Evolutionary conservation across 768 basidiomycete species (phyloP).

Genomic region (Kwoniella newhampshirensis): DNA sequence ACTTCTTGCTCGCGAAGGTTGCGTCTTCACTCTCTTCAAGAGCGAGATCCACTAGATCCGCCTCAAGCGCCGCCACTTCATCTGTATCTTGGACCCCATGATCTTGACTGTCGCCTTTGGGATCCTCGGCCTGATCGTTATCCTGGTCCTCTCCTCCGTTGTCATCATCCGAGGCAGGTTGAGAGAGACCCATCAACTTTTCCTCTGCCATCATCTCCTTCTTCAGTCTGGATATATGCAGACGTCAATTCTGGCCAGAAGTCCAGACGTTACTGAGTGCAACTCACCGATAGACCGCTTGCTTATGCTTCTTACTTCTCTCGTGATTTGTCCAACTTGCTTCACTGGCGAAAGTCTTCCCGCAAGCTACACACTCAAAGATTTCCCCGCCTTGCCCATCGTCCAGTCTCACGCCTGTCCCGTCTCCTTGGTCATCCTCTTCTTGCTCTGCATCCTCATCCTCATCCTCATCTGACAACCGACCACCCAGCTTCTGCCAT

Average conservation of each 20-base stretch:
- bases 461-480: conserved; percentile 27
- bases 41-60: conserved; percentile 11
- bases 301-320: conserved; percentile 87
- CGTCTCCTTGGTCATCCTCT: conserved; percentile 42
- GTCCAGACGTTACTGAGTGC: background rate
- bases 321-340: conserved; percentile 97
- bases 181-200: conserved; percentile 8
- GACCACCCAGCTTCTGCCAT: conserved; percentile 69
- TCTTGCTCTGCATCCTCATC: conserved; percentile 36
- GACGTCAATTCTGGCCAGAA: background rate
- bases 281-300: conserved; percentile 69
- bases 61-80: conserved; percentile 11
- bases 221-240: conserved; percentile 57
- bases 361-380: conserved; percentile 85
- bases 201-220: conserved; percentile 65
- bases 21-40: conserved; percentile 19
- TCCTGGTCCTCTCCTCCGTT: conserved; percentile 29
- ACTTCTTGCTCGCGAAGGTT: conserved; percentile 4
- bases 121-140: conserved; percentile 9
- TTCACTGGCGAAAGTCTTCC: conserved; percentile 83
- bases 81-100: conserved; percentile 3
- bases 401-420: conserved; percentile 23
- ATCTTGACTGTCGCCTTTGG: background rate
- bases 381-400: conserved; percentile 29
- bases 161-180: conserved; percentile 21